Evolutionary conservation across 371 early-diverging fungal species (phyloP).

Genomic region (Mucor lusitanicus): DNA sequence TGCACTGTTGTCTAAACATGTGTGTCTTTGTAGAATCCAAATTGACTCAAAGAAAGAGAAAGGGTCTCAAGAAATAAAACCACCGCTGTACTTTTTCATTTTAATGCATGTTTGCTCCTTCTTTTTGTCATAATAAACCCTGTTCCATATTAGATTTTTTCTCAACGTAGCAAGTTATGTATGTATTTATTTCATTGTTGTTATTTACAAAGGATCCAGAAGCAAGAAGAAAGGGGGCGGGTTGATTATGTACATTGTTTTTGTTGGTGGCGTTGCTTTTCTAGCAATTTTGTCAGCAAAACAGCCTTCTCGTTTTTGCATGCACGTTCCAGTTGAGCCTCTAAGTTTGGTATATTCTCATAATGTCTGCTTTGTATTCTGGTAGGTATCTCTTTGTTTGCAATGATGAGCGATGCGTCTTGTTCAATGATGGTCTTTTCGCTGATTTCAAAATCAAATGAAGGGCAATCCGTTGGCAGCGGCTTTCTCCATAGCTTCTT

Average conservation of each 20-base stretch:
- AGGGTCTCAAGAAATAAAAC: constrained; percentile 12
- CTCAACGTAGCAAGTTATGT: background rate
- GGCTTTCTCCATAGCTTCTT: constrained; percentile 24
- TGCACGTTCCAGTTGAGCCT: constrained; percentile 15
- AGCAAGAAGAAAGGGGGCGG: background rate
- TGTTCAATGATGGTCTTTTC: background rate
- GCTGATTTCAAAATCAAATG: constrained; percentile 14
- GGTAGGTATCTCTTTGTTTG: constrained; percentile 16
- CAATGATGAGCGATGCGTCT: background rate
- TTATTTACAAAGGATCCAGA: background rate
- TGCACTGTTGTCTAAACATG: background rate
- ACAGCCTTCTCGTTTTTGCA: constrained; percentile 14
- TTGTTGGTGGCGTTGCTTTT: constrained; percentile 5
- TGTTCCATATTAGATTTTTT: constrained; percentile 3
- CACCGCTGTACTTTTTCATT: background rate
- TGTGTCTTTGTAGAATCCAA: constrained; percentile 8
- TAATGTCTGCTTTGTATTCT: constrained; percentile 21
- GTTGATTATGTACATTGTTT: constrained; percentile 2
- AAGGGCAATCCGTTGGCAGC: constrained; percentile 16
- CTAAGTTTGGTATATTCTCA: constrained; percentile 13
- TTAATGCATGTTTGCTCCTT: background rate
- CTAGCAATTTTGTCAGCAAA: constrained; percentile 13
- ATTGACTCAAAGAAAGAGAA: constrained; percentile 19
- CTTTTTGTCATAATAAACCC: constrained; percentile 1
- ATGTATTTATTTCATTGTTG: background rate